Conservation (phyloP, 1,284 basidiomycete species). For the Ceratobasidium sp. region DNA sequence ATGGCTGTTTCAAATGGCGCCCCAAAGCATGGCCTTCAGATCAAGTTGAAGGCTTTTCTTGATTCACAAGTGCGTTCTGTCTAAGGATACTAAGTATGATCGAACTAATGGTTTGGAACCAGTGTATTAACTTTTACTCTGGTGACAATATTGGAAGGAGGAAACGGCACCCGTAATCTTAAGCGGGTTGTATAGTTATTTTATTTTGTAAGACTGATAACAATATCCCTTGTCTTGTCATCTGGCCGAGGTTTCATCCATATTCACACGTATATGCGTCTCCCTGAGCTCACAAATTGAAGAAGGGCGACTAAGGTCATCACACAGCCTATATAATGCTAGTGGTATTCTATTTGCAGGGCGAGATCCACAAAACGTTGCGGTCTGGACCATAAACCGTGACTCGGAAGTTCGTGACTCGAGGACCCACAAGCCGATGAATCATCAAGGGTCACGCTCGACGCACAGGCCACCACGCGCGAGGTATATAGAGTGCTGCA, state of each 20-base stretch:
- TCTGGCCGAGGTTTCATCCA: too few relatives aligned
- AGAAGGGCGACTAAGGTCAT: too few relatives aligned
- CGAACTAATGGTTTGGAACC: not conserved
- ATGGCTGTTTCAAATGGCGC: conserved; percentile 50
- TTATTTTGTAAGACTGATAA: too few relatives aligned
- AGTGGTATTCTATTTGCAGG: not conserved
- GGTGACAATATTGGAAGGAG: conserved; percentile 6
- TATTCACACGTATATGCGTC: too few relatives aligned
- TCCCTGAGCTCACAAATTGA: too few relatives aligned
- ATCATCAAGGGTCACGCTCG: not conserved
- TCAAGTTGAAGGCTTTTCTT: conserved; percentile 59
- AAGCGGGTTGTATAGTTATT: not conserved
- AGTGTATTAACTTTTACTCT: conserved; percentile 43
- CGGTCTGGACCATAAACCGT: not conserved
- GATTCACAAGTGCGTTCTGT: conserved; percentile 60
- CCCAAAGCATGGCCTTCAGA: conserved; percentile 52
- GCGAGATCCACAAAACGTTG: not conserved
- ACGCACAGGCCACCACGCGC: conserved; percentile 14
- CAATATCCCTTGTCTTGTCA: too few relatives aligned
- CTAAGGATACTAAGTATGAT: not conserved
- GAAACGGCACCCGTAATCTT: not conserved
- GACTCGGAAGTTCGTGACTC: not conserved
- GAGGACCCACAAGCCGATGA: not conserved
- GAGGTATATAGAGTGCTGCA: not conserved
- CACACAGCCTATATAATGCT: not conserved